Evolutionary conservation across 2,329 filamentous ascomycete species (phyloP).

Genomic region (Claviceps humidiphila): DNA sequence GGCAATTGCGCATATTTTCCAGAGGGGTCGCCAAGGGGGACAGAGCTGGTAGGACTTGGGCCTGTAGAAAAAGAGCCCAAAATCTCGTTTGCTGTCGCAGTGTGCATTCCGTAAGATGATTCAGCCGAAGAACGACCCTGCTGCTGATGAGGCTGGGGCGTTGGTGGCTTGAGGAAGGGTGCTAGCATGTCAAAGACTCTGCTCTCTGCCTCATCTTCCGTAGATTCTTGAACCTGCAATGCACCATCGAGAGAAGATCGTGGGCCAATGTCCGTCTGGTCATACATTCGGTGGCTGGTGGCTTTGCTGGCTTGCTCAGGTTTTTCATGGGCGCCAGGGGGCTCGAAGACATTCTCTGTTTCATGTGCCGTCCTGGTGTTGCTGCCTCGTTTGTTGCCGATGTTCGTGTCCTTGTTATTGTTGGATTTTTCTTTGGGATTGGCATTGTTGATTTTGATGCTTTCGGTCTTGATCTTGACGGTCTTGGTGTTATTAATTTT

Average conservation of each 20-base stretch:
- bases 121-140: slow-evolving; percentile 22
- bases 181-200: slow-evolving; percentile 35
- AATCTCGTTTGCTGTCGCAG: slow-evolving; percentile 34
- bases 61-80: slow-evolving; percentile 28
- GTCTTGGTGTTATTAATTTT: neutral
- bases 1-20: slow-evolving; percentile 28
- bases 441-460: neutral
- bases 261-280: neutral
- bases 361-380: neutral
- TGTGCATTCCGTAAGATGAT: slow-evolving; percentile 43
- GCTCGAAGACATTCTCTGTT: neutral
- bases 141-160: slow-evolving; percentile 23
- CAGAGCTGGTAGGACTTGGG: slow-evolving; percentile 16
- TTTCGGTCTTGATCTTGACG: neutral
- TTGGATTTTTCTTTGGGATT: neutral
- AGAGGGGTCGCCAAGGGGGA: slow-evolving; percentile 16
- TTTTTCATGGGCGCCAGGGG: neutral
- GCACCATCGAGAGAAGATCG: neutral
- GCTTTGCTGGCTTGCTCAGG: neutral
- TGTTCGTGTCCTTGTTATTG: neutral
- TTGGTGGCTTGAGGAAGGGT: slow-evolving; percentile 33
- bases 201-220: slow-evolving; percentile 21
- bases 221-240: slow-evolving; percentile 4
- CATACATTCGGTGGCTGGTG: neutral
- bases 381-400: neutral